phyloP scores from a whole-genome alignment of 306 rosid genomes.

The Lathyrus sativus region DNA sequence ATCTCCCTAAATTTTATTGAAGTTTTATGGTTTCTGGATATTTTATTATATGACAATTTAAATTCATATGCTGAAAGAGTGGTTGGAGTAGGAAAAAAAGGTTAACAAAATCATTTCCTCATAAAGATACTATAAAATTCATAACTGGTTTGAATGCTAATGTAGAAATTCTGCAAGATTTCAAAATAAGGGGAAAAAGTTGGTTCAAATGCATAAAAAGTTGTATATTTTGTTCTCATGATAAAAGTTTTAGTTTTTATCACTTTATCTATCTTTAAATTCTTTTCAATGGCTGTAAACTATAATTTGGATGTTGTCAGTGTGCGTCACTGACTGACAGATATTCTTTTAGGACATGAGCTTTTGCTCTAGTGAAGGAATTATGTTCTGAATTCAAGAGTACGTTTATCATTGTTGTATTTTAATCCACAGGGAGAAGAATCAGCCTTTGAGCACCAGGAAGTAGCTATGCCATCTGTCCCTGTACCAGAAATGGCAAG shows the following conservation, averaged over 20 bases:
- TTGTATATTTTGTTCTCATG: slow-evolving; percentile 30
- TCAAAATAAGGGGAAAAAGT: neutral
- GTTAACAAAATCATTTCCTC: slow-evolving; percentile 8
- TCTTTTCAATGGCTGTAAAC: neutral
- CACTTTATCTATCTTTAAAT: neutral
- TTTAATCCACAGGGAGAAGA: slow-evolving; percentile 71
- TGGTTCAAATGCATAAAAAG: slow-evolving; percentile 36
- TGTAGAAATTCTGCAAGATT: slow-evolving; percentile 11
- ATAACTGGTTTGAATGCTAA: slow-evolving; percentile 14
- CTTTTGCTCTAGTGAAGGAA: slow-evolving; percentile 26
- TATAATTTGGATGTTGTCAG: slow-evolving; percentile 26
- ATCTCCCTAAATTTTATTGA: neutral
- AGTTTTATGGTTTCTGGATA: slow-evolving; percentile 20
- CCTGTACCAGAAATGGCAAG: slow-evolving; percentile 76
- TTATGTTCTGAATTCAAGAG: slow-evolving; percentile 22
- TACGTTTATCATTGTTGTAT: slow-evolving; percentile 33
- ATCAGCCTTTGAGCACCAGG: slow-evolving; percentile 71
- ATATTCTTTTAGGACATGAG: slow-evolving; percentile 4
- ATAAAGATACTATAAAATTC: slow-evolving; percentile 6
- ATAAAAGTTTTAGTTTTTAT: neutral
- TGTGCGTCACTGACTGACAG: neutral
- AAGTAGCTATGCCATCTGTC: slow-evolving; percentile 65
- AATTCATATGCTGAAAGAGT: slow-evolving; percentile 19
- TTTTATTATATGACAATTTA: slow-evolving; percentile 2
- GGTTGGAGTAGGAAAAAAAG: slow-evolving; percentile 1